These are phyloP conservation scores for Neophaeococcomyces mojaviensis DNA, from an alignment of 2,329 filamentous ascomycete species.

Conservation along the genomic window DNA sequence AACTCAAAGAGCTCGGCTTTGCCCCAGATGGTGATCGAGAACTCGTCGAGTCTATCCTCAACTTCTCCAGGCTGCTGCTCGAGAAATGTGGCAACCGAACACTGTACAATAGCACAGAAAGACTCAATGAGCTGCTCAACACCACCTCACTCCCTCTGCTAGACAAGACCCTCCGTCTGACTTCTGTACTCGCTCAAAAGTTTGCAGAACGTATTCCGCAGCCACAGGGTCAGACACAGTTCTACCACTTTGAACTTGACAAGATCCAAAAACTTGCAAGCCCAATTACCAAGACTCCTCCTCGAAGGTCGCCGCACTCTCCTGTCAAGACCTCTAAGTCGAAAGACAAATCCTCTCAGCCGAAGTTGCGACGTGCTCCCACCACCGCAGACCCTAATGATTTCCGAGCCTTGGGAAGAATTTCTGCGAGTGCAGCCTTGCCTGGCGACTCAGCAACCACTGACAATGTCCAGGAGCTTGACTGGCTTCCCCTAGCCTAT, in stretches of 20 bases:
- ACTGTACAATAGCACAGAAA: constrained; percentile 87
- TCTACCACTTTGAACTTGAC: constrained; percentile 68
- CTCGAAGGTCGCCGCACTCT: constrained; percentile 46
- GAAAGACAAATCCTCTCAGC: constrained; percentile 60
- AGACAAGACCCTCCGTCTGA: constrained; percentile 68
- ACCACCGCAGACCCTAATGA: constrained; percentile 70
- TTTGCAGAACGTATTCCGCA: constrained; percentile 65
- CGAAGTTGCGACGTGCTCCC: constrained; percentile 18
- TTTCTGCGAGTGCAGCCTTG: constrained; percentile 25
- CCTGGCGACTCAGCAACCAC: constrained; percentile 27
- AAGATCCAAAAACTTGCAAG: constrained; percentile 75
- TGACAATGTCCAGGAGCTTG: constrained; percentile 27
- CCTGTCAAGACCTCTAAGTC: constrained; percentile 57
- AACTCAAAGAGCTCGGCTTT: constrained; percentile 56
- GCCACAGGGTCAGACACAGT: constrained; percentile 69
- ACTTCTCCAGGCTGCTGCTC: constrained; percentile 78
- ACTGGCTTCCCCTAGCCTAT: constrained; percentile 72
- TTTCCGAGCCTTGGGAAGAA: constrained; percentile 63
- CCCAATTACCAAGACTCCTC: constrained; percentile 68
- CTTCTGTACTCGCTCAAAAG: constrained; percentile 78
- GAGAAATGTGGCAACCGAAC: constrained; percentile 96
- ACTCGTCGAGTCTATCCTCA: constrained; percentile 70
- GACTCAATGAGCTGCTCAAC: constrained; percentile 82
- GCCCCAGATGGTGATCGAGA: constrained; percentile 68
- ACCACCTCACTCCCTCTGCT: constrained; percentile 75